Evolutionary conservation across 139 green algal species (phyloP).

Genomic region (Zygnema cylindricum): DNA sequence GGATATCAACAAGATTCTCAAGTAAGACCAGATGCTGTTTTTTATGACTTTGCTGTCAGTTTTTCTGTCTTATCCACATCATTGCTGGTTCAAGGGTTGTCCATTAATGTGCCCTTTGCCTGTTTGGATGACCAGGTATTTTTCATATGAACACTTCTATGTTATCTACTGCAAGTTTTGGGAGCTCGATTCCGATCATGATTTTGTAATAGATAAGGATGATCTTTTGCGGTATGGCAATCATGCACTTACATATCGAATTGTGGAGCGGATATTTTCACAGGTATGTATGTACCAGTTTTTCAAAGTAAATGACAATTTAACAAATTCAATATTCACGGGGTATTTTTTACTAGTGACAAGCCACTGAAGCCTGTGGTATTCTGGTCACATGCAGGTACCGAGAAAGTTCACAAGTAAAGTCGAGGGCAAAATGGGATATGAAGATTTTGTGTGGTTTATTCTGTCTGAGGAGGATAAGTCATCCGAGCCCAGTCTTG

Average conservation of each 20-base stretch:
- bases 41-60: too few species aligned
- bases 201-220: conserved; percentile 91
- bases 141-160: conserved; percentile 99
- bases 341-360: too few species aligned
- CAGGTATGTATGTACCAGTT: conserved; percentile 54
- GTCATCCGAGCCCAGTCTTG: conserved; percentile 82
- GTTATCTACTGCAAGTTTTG: conserved; percentile 99
- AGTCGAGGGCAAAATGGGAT: conserved; percentile 87
- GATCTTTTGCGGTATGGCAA: conserved; percentile 94
- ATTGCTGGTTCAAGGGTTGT: too few species aligned
- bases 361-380: too few species aligned
- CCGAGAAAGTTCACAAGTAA: conserved; percentile 70
- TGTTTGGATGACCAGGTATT: conserved; percentile 73
- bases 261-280: conserved; percentile 92
- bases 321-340: too few species aligned
- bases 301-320: too few species aligned
- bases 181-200: conserved; percentile 98
- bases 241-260: conserved; percentile 93
- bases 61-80: too few species aligned
- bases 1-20: conserved; percentile 94
- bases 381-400: conserved; percentile 78
- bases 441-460: conserved; percentile 99
- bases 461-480: conserved; percentile 99
- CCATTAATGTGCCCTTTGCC: too few species aligned
- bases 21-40: too few species aligned